Percentiles rank a stretch among this genome's conserved stretches.
Evolutionary conservation across 1,284 basidiomycete species (phyloP).

Genomic region (Marasmius fiardii): DNA sequence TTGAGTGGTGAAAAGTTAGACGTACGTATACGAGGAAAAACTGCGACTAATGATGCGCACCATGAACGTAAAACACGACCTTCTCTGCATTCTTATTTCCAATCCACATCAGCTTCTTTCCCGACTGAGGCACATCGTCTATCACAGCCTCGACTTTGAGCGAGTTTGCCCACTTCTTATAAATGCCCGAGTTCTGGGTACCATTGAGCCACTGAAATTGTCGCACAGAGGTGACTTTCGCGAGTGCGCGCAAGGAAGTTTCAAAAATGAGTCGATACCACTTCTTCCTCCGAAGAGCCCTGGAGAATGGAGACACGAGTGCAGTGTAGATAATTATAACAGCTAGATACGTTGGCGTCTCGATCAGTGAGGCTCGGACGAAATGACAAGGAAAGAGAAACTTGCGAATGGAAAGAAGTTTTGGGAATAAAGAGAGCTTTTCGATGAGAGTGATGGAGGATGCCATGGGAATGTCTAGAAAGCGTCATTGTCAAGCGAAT

Average conservation of each 20-base stretch:
- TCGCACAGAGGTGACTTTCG: not conserved
- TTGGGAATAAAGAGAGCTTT: not conserved
- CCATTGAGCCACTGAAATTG: not conserved
- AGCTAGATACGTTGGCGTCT: no score
- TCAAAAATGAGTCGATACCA: not conserved
- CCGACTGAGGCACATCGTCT: not conserved
- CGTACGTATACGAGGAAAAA: not conserved
- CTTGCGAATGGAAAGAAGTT: not conserved
- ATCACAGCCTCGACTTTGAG: no score
- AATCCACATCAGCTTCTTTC: constrained; percentile 7
- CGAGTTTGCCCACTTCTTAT: no score
- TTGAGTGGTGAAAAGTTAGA: not conserved
- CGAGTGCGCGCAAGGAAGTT: not conserved
- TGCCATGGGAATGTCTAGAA: no score
- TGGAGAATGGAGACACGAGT: constrained; percentile 3
- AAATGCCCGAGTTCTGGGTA: not conserved
- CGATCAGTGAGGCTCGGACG: not conserved
- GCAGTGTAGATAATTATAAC: not conserved
- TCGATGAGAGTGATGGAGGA: not conserved
- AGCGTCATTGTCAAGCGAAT: no score
- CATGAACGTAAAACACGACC: constrained; percentile 3
- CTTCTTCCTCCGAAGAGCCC: not conserved
- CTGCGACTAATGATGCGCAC: not conserved
- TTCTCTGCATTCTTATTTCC: constrained; percentile 6
- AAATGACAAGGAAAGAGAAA: not conserved